Base-by-base conservation (phyloP, 306 rosid species). In the Alnus glutinosa region DNA sequence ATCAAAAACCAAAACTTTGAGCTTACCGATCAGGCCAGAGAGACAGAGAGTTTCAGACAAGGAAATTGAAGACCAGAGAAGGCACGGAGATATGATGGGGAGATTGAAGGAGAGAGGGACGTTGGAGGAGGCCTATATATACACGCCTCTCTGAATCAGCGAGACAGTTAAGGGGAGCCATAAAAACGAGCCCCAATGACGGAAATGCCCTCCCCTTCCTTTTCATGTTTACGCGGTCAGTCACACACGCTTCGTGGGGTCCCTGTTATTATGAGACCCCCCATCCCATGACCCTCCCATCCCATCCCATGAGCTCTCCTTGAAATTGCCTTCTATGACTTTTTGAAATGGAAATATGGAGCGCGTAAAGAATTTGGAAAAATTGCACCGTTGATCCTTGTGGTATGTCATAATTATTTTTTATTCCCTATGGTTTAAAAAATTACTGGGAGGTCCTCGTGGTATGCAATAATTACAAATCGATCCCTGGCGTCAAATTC, bases 151-250 rank as follows among this genome's bases (percentile, higher is more conserved):
- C 16, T 16, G 16, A 51, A 48, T 42, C 77, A 16, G 8, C 0
- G 75, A 80, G 78, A 19, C 78, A 46, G 81, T 75, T 62, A 32
- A 69, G 83, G 80, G 18, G 86, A 75, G 77, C 80, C 80, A 9
- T 0, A 0, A 9, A 9, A 49, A 51, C 8, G 15, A 47, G 3
- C 2, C 0, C 16, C 61, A 66, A 75, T 55, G 78, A 83, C 86
- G 12, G 2, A 79, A 62, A 2, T 52, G 6, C 81, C 87, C 81
- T 55, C 42, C 3, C 0, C 1, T 2, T 4, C 11, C 14, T 1
- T 10, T 49, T 13, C 14, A 39, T 34, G 49, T 74, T 74, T 83
- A 37, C 82, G 63, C 3, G 61, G 7, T 11, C 8, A 44, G 7
- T 11, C 8, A 44, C 77, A 70, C 83, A 42, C 77, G 70, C 57